phyloP scores from a whole-genome alignment of 1,139 yeast species.

The Pichia sp. region DNA sequence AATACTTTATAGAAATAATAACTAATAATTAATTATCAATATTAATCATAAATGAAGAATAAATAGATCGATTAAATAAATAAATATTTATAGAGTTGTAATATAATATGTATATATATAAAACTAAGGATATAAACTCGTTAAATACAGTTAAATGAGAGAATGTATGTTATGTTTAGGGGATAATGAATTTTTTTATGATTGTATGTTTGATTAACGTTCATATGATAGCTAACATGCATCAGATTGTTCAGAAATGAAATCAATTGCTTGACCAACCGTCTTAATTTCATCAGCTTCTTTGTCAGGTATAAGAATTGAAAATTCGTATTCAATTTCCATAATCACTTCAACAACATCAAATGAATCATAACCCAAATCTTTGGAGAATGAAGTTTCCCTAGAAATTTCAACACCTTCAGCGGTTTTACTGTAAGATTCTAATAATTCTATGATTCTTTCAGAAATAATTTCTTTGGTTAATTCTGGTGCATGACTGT shows the following conservation, averaged over 20 bases:
- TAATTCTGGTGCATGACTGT: slow-evolving; percentile 60
- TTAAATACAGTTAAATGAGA: too few species aligned
- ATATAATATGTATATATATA: neutral
- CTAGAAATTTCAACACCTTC: slow-evolving; percentile 43
- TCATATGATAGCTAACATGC: slow-evolving; percentile 38
- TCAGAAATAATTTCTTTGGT: slow-evolving; percentile 67
- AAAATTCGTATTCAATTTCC: slow-evolving; percentile 82
- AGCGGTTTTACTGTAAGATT: slow-evolving; percentile 69
- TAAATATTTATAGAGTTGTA: neutral
- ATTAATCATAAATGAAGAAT: slow-evolving; percentile 6
- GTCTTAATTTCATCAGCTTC: slow-evolving; percentile 82
- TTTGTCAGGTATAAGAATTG: slow-evolving; percentile 69
- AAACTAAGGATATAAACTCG: too few species aligned
- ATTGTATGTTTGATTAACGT: neutral
- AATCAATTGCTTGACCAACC: slow-evolving; percentile 76
- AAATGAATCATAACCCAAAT: slow-evolving; percentile 79
- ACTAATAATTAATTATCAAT: too few species aligned
- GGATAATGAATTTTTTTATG: neutral
- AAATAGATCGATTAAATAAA: slow-evolving; percentile 8
- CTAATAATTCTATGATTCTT: slow-evolving; percentile 72
- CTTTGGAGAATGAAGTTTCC: slow-evolving; percentile 59
- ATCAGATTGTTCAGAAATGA: slow-evolving; percentile 67
- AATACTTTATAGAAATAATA: too few species aligned
- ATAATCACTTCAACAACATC: slow-evolving; percentile 86
- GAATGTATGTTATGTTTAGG: neutral